These are phyloP conservation scores for Colletotrichum simmondsii DNA, from an alignment of 2,329 filamentous ascomycete species.

Conservation along the genomic window DNA sequence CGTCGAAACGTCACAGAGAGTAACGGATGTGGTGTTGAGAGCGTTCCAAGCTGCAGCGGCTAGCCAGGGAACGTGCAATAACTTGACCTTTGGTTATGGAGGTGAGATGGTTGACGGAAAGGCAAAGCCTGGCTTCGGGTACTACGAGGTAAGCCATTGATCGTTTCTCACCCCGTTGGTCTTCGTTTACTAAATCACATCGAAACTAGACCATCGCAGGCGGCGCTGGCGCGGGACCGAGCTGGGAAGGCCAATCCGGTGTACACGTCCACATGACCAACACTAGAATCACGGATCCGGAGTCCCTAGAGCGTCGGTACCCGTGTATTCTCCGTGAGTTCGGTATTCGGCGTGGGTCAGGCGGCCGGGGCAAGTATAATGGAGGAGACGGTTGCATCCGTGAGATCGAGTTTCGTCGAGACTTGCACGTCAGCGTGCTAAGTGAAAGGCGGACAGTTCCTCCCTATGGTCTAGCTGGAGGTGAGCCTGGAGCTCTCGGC, in stretches of 20 bases:
- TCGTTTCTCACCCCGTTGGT: background rate
- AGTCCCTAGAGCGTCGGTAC: constrained; percentile 49
- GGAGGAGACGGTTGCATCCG: background rate
- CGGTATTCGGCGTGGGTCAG: constrained; percentile 38
- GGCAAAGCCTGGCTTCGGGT: constrained; percentile 44
- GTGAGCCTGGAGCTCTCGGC: background rate
- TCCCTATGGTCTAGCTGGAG: background rate
- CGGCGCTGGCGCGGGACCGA: constrained; percentile 43
- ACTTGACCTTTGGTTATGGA: background rate
- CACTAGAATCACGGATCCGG: constrained; percentile 49
- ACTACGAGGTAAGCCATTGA: constrained; percentile 42
- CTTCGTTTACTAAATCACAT: background rate
- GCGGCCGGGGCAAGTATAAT: background rate
- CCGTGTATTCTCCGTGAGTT: constrained; percentile 46
- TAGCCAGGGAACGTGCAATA: constrained; percentile 23
- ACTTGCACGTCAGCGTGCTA: background rate
- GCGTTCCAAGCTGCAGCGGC: constrained; percentile 84
- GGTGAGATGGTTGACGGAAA: constrained; percentile 79
- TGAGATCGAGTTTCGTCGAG: background rate
- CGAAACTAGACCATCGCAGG: constrained; percentile 42
- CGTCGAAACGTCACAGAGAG: constrained; percentile 80
- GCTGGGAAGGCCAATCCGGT: constrained; percentile 43
- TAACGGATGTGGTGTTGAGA: constrained; percentile 86
- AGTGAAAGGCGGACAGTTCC: no score
- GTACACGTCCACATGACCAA: constrained; percentile 51